Evolutionary conservation across 202 grass and related monocot genomes (phyloP).

Genomic region (Digitaria exilis): DNA sequence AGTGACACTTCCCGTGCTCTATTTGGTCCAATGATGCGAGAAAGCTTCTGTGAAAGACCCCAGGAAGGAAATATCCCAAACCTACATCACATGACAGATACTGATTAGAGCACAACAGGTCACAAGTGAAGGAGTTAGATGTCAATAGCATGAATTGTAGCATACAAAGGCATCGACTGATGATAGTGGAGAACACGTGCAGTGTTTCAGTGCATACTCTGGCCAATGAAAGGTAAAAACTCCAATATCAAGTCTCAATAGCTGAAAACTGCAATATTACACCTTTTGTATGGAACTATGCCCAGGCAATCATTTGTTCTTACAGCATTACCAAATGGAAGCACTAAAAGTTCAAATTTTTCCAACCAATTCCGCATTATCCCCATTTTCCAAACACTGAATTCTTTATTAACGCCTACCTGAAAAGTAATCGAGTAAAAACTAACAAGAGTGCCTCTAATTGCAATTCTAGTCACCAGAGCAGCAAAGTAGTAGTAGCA

Average conservation of each 20-base stretch:
- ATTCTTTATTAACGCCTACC: background rate
- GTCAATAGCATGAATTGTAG: background rate
- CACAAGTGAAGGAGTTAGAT: background rate
- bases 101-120: constrained; percentile 19
- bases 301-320: background rate
- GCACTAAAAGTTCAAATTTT: background rate
- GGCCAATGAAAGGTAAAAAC: background rate
- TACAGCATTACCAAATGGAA: background rate
- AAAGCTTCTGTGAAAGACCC: constrained; percentile 94
- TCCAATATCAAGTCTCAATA: background rate
- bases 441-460: background rate
- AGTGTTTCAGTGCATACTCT: constrained; percentile 23
- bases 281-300: background rate
- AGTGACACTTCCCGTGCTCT: constrained; percentile 87
- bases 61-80: constrained; percentile 97
- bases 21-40: constrained; percentile 79
- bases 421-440: background rate
- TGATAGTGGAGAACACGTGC: background rate
- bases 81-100: constrained; percentile 50
- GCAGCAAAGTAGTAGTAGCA: background rate
- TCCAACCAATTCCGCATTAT: background rate
- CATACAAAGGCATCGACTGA: background rate
- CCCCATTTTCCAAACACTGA: constrained; percentile 3
- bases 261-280: constrained; percentile 4
- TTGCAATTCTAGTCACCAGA: background rate